Conservation (phyloP, 768 basidiomycete genomes). For the Favolaschia claudopus region DNA sequence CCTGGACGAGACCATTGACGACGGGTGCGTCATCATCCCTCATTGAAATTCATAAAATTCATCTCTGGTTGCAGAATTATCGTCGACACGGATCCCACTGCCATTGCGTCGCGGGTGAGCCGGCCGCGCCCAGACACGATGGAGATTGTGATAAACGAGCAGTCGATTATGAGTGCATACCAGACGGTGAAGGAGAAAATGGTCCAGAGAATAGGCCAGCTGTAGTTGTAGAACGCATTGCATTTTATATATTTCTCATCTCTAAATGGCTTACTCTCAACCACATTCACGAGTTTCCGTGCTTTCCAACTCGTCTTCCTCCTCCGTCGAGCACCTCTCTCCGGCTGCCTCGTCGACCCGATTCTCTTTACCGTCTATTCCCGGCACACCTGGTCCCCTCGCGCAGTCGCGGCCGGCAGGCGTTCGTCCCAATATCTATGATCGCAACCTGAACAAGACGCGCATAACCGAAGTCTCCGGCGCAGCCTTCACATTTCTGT, state of each 20-base stretch:
- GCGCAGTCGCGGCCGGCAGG: slow-evolving; percentile 44
- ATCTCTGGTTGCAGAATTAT: slow-evolving; percentile 71
- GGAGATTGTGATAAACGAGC: slow-evolving; percentile 98
- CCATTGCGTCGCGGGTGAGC: slow-evolving; percentile 95
- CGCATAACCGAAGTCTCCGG: slow-evolving; percentile 84
- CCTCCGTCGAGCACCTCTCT: slow-evolving; percentile 57
- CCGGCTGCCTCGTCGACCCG: slow-evolving; percentile 70
- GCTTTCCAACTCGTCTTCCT: slow-evolving; percentile 66
- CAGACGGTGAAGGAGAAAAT: slow-evolving; percentile 88
- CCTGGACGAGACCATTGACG: slow-evolving; percentile 96
- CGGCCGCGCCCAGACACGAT: slow-evolving; percentile 91
- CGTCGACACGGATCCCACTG: slow-evolving; percentile 93
- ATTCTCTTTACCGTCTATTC: slow-evolving; percentile 71
- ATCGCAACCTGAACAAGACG: slow-evolving; percentile 88
- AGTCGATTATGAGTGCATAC: slow-evolving; percentile 93
- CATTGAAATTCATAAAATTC: not conserved
- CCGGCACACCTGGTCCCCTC: slow-evolving; percentile 52
- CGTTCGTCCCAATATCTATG: slow-evolving; percentile 82
- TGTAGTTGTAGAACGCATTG: slow-evolving; percentile 46
- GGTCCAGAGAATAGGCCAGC: slow-evolving; percentile 81
- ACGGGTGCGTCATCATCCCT: slow-evolving; percentile 74
- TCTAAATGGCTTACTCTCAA: slow-evolving; percentile 68
- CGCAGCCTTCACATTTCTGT: slow-evolving; percentile 87
- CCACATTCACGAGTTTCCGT: slow-evolving; percentile 74
- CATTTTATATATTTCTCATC: not conserved